Base-by-base conservation (phyloP, 257 asterid species). In the Pogostemon cablin region DNA sequence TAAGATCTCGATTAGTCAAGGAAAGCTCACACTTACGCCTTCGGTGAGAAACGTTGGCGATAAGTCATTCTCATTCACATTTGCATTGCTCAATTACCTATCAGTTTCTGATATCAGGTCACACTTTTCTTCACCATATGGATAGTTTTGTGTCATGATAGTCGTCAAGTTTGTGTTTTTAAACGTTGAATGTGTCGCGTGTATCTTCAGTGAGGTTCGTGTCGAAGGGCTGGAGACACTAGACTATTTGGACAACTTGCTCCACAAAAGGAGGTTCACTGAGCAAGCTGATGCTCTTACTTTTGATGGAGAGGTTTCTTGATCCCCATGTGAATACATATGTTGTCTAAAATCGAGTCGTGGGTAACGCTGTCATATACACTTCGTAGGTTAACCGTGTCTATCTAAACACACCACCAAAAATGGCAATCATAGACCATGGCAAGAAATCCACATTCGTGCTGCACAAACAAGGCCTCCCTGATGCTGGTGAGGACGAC, bases 281-380 rank as follows among this genome's bases (percentile, higher is more conserved):
- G 89, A 87, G 77, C 93, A 87, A 76, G 93, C 89, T 5, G 93
- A 87, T 78, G 86, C 93, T 66, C 83, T 87, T 41, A 85, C 91
- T 52, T 87, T 87, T 55, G 91, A 87, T 62, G 72, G 81, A 41
- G 86, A 87, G 93, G 93, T 87, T 3, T 15, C 5, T 9, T 43
- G 10, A 4, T 6, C 17, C 1, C 60, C 9, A 10, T 25, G 32
- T 25, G 32, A 25, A 25, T 25, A 25, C 32, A 54, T 3, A 17
- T 17, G 42, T 34, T 40, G 7, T 56, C 32, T 0, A 42, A 41
- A 53, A 20, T 9, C 4, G 38, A 3, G 66, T 37, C n/a, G 0
- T 46, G 38, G 15, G 4, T 62, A 11, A 62, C 20, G 3, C 12
- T 7, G 17, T 53, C 5, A 17, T 62, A 54, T 54, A 1, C 1